These are phyloP conservation scores for Lecanosticta acicola DNA, from an alignment of 2,329 filamentous ascomycete genomes.

Conservation along the genomic window DNA sequence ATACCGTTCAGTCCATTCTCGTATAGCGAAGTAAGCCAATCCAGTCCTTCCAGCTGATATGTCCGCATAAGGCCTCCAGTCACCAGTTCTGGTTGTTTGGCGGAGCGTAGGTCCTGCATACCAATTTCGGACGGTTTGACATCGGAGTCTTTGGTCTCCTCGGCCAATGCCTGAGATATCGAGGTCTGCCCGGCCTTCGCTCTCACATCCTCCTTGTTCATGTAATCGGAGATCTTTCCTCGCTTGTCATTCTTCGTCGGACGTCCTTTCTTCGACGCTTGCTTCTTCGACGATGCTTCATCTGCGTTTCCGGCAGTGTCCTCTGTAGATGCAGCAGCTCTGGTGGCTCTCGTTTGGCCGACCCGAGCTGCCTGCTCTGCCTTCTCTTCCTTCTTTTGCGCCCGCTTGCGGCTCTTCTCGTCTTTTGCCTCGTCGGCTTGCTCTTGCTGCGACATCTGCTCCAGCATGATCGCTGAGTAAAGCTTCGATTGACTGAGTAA, in stretches of 20 bases:
- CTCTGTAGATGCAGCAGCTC: slow-evolving; percentile 27
- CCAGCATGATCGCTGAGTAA: slow-evolving; percentile 48
- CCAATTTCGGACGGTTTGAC: slow-evolving; percentile 57
- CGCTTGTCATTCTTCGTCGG: slow-evolving; percentile 30
- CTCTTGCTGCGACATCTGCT: slow-evolving; percentile 49
- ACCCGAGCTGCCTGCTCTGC: slow-evolving; percentile 44
- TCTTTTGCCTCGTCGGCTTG: slow-evolving; percentile 43
- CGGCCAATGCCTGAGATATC: slow-evolving; percentile 53
- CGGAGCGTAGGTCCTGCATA: slow-evolving; percentile 67
- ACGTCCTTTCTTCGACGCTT: slow-evolving; percentile 29
- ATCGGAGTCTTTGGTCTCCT: slow-evolving; percentile 54
- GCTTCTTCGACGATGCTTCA: slow-evolving; percentile 17
- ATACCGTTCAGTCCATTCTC: slow-evolving; percentile 92
- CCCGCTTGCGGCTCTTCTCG: slow-evolving; percentile 40
- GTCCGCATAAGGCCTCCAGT: slow-evolving; percentile 85
- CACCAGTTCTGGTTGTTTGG: slow-evolving; percentile 77
- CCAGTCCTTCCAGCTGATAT: slow-evolving; percentile 89
- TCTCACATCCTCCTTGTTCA: slow-evolving; percentile 55
- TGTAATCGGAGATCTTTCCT: slow-evolving; percentile 54
- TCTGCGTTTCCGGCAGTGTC: slow-evolving; percentile 21
- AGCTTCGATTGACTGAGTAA: slow-evolving; percentile 50
- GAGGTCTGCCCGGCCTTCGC: slow-evolving; percentile 49
- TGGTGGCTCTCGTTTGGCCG: slow-evolving; percentile 44
- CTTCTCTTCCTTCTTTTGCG: slow-evolving; percentile 42
- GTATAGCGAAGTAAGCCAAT: slow-evolving; percentile 79